Percentiles rank a stretch among this genome's conserved stretches.
These are phyloP conservation scores for Xerocomus spinulosus DNA, from an alignment of 768 basidiomycete species.

Conservation along the genomic window DNA sequence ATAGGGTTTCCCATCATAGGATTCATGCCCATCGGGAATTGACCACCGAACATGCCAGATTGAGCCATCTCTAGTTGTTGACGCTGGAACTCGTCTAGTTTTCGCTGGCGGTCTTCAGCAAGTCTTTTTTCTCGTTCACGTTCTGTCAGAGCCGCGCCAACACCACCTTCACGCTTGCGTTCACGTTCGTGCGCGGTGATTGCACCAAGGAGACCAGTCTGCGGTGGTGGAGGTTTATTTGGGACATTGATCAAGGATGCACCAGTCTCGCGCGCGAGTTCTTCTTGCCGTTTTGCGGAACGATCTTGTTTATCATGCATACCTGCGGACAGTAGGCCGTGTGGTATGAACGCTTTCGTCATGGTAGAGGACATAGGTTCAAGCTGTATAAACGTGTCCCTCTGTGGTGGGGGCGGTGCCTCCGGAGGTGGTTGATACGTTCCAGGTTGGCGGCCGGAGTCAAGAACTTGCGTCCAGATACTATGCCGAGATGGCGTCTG, in stretches of 20 bases:
- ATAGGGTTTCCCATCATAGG: conserved; percentile 74
- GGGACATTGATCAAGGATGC: conserved; percentile 94
- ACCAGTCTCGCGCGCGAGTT: conserved; percentile 86
- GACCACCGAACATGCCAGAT: conserved; percentile 64
- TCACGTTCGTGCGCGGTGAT: conserved; percentile 95
- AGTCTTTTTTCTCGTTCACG: conserved; percentile 88
- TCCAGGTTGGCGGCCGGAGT: conserved; percentile 54
- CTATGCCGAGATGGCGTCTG: conserved; percentile 52
- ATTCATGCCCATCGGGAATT: conserved; percentile 44
- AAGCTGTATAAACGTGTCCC: conserved; percentile 69
- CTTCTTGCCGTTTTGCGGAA: conserved; percentile 93
- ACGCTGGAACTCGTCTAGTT: conserved; percentile 85
- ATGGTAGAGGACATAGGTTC: conserved; percentile 66
- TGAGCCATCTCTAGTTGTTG: conserved; percentile 91
- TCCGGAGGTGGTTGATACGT: conserved; percentile 34
- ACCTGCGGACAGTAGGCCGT: conserved; percentile 91
- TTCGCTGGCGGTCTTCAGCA: conserved; percentile 89
- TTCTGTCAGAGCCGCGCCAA: conserved; percentile 92
- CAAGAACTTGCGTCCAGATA: conserved; percentile 88
- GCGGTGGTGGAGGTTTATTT: conserved; percentile 89
- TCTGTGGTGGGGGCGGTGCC: conserved; percentile 27
- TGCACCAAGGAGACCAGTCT: conserved; percentile 92
- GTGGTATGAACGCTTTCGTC: conserved; percentile 93
- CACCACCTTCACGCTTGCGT: conserved; percentile 88
- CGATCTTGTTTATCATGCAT: conserved; percentile 94